These are phyloP conservation scores for Theobroma grandiflorum DNA, from an alignment of 441 rosid species.

Conservation along the genomic window DNA sequence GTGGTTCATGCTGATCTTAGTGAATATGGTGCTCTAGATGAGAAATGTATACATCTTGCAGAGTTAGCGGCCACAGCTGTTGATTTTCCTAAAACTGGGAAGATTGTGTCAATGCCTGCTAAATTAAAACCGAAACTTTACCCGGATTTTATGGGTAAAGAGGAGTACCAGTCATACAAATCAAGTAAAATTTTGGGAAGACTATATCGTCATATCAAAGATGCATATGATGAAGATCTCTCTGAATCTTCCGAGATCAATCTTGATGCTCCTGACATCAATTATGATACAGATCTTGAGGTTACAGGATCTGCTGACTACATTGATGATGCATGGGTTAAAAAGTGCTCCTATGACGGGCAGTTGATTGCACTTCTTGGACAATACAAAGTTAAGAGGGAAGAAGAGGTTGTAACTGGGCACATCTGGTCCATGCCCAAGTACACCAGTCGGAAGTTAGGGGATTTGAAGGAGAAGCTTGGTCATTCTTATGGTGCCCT, in stretches of 20 bases:
- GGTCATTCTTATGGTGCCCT: constrained; percentile 68
- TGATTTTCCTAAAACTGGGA: constrained; percentile 94
- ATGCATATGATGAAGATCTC: constrained; percentile 58
- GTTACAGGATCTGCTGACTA: constrained; percentile 62
- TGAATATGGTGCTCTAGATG: constrained; percentile 73
- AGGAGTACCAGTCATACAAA: constrained; percentile 65
- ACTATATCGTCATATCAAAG: constrained; percentile 69
- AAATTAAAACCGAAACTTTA: constrained; percentile 75
- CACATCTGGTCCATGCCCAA: constrained; percentile 95
- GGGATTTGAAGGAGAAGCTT: constrained; percentile 78
- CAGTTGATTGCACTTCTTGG: constrained; percentile 77
- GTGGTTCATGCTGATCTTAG: constrained; percentile 91
- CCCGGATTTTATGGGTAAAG: constrained; percentile 95
- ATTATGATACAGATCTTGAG: constrained; percentile 71
- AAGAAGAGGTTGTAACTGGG: constrained; percentile 93
- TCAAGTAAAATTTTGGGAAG: constrained; percentile 81
- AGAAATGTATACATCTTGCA: constrained; percentile 72
- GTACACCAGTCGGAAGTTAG: constrained; percentile 67
- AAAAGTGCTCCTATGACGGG: constrained; percentile 75
- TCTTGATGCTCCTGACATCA: constrained; percentile 49
- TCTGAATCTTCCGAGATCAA: constrained; percentile 50
- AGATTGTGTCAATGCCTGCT: constrained; percentile 70
- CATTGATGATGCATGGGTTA: constrained; percentile 76
- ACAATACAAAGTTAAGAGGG: constrained; percentile 82
- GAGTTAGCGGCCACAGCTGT: constrained; percentile 93